Base-by-base conservation (phyloP, 805 yeast genomes). In the Wickerhamomyces pijperi region DNA sequence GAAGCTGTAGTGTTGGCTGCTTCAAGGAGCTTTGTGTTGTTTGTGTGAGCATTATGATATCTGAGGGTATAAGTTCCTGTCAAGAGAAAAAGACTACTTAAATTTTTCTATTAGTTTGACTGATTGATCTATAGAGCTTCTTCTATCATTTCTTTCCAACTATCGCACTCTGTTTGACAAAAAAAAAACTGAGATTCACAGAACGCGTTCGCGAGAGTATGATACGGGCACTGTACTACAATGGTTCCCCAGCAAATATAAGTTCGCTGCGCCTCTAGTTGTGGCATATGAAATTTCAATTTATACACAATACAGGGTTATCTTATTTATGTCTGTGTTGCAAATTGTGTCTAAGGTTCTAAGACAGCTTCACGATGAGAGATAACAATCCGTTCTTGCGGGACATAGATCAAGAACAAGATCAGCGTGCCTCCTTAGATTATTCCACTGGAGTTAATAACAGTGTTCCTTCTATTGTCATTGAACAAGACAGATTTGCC, bases 1-100 rank as follows among this genome's bases (percentile, higher is more conserved):
- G 52, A 41, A 68, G 50, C 34, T 51, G 55, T 15, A 47, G 28
- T 11, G 36, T 36, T 35, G 46, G 42, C 14, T 32, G 28, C 4
- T 35, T 25, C 14, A 25, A 18, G 19, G 34, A n/a, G 8, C 17
- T 34, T 25, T 25, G 28, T 29, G 20, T 18, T 9, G 33, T 15
- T 28, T 12, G 39, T 31, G 19, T 31, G 14, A 31, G 17, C 21
- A 5, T 38, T 19, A 37, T 31, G 32, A 29, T 32, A 8, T 38
- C 14, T 8, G 16, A 28, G 32, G n/a, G 7, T 6, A 13, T 13
- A 13, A 6, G 16, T 15, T 14, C 7, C 7, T 28, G 7, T 8
- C 16, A 8, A 14, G n/a, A 8, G 32, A 28, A 14, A 6, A 6
- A 14, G 16, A 31, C 14, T 17, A n/a, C n/a, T n/a, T n/a, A n/a